These are phyloP conservation scores for Cytospora piceae DNA, from an alignment of 2,329 filamentous ascomycete species.

Conservation along the genomic window DNA sequence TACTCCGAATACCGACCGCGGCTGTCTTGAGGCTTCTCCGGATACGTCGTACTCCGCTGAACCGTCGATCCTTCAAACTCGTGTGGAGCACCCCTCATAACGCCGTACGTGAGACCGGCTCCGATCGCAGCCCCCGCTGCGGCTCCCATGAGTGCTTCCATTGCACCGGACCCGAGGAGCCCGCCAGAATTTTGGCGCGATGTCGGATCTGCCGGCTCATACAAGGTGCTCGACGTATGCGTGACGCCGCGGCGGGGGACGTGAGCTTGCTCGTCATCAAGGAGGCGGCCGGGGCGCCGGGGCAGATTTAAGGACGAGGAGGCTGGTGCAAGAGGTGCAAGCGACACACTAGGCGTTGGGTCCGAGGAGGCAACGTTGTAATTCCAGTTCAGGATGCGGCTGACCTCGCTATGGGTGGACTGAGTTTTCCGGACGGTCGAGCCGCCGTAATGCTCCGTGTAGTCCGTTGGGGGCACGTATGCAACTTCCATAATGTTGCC, in stretches of 20 bases:
- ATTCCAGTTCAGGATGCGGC: conserved; percentile 54
- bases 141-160: conserved; percentile 69
- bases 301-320: conserved; percentile 20
- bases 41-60: conserved; percentile 51
- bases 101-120: conserved; percentile 67
- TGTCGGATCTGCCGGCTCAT: conserved; percentile 32
- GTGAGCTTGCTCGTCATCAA: conserved; percentile 35
- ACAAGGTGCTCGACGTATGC: conserved; percentile 36
- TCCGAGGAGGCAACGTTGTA: conserved; percentile 45
- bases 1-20: conserved; percentile 44
- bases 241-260: conserved; percentile 42
- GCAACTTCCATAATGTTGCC: conserved; percentile 82
- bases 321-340: conserved; percentile 32
- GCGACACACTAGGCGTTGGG: conserved; percentile 33
- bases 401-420: conserved; percentile 45
- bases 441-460: conserved; percentile 41
- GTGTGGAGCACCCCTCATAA: conserved; percentile 62
- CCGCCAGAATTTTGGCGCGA: conserved; percentile 46
- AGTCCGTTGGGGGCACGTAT: conserved; percentile 50
- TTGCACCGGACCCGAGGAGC: conserved; percentile 63
- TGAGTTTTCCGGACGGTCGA: conserved; percentile 42
- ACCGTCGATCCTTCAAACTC: conserved; percentile 47
- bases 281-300: conserved; percentile 31
- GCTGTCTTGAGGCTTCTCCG: conserved; percentile 42
- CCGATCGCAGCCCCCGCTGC: conserved; percentile 75